Conservation (phyloP, 2,329 filamentous ascomycete genomes). For the Salinomyces thailandicus region DNA sequence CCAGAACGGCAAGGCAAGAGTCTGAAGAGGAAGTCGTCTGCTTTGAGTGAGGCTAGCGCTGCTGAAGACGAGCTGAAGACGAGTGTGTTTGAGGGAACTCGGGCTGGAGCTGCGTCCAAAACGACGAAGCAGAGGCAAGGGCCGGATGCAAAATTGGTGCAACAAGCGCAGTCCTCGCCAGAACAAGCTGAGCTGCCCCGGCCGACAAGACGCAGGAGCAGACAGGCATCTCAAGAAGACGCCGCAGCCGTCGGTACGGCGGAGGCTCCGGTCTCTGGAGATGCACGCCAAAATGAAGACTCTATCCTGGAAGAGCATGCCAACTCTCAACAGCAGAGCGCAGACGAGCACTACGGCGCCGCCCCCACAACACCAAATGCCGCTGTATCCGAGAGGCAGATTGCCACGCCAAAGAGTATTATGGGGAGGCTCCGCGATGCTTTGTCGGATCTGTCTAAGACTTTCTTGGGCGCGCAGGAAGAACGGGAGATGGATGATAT, state of each 20-base stretch:
- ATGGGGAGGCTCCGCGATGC: conserved; percentile 45
- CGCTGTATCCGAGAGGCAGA: conserved; percentile 21
- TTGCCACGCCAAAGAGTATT: conserved; percentile 39
- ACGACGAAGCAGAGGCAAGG: conserved; percentile 15
- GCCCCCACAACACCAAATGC: not conserved
- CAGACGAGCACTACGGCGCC: not conserved
- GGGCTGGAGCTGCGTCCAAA: conserved; percentile 13
- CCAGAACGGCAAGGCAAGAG: conserved; percentile 4
- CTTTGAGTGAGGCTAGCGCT: conserved; percentile 8
- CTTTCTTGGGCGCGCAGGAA: conserved; percentile 53
- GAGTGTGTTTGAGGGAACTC: conserved; percentile 11
- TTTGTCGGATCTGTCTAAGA: conserved; percentile 48
- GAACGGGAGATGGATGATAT: conserved; percentile 65
- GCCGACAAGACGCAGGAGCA: not conserved
- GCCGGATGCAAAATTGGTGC: conserved; percentile 7
- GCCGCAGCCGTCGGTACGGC: not conserved
- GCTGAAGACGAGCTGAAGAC: conserved; percentile 3
- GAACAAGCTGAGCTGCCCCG: conserved; percentile 9
- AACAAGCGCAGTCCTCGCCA: conserved; percentile 5
- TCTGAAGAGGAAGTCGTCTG: conserved; percentile 22
- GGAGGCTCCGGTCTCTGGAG: not conserved
- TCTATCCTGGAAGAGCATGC: not conserved
- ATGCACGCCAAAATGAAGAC: too few species aligned
- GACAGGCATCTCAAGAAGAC: not conserved
- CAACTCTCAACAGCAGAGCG: not conserved